Evolutionary conservation across 176 grass and related monocot species (phyloP).

Genomic region (Avena eriantha): DNA sequence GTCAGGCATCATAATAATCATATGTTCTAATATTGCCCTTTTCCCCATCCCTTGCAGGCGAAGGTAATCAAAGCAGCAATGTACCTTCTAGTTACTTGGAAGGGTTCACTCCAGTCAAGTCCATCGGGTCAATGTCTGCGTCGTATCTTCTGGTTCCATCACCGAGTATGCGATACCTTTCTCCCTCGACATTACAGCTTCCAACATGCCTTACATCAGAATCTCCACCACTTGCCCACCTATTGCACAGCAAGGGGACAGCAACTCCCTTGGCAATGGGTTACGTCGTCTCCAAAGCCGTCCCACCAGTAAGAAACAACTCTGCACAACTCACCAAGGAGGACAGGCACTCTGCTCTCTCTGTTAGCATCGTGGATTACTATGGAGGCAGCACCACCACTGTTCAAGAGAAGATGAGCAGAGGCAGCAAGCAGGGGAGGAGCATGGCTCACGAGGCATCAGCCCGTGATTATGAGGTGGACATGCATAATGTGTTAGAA

Average conservation of each 20-base stretch:
- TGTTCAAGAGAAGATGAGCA: conserved; percentile 72
- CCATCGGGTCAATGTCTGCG: conserved; percentile 65
- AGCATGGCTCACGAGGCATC: conserved; percentile 43
- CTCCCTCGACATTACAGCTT: conserved; percentile 75
- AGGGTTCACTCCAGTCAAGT: conserved; percentile 85
- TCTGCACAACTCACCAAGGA: conserved; percentile 58
- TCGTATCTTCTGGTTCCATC: conserved; percentile 91
- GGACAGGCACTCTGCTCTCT: conserved; percentile 72
- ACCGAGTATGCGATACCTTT: conserved; percentile 80
- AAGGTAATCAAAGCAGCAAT: conserved; percentile 62
- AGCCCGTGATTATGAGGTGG: conserved; percentile 60
- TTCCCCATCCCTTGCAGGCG: conserved; percentile 49
- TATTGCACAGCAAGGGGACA: conserved; percentile 92
- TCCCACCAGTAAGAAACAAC: conserved; percentile 73
- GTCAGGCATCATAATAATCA: neutral
- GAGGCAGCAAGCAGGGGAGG: conserved; percentile 62
- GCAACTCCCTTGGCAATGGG: conserved; percentile 83
- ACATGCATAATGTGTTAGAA: conserved; percentile 76
- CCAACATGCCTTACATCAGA: conserved; percentile 94
- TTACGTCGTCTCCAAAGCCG: conserved; percentile 79
- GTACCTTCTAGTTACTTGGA: conserved; percentile 70
- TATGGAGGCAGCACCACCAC: conserved; percentile 66
- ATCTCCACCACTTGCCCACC: conserved; percentile 92
- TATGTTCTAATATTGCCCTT: conserved; percentile 16
- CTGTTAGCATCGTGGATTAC: conserved; percentile 82